Evolutionary conservation across 2,329 filamentous ascomycete genomes (phyloP).

Genomic region (Fusarium chuoi): DNA sequence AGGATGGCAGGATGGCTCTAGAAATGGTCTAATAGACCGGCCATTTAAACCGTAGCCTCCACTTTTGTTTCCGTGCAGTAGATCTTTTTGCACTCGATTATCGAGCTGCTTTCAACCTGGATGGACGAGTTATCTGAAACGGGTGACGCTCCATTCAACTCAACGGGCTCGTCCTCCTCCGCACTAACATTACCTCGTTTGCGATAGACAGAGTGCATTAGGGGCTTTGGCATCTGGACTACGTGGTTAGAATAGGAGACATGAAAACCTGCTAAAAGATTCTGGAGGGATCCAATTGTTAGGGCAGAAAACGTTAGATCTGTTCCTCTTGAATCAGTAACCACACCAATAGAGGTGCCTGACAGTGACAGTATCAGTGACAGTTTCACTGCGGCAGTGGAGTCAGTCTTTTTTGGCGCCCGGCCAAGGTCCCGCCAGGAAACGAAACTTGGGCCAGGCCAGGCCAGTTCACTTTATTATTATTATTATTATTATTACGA

Average conservation of each 20-base stretch:
- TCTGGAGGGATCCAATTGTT: background rate
- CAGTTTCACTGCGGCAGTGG: slow-evolving; percentile 26
- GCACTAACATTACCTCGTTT: background rate
- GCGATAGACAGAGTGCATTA: background rate
- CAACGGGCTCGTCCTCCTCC: slow-evolving; percentile 1
- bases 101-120: slow-evolving; percentile 1
- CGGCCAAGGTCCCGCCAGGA: slow-evolving; percentile 27
- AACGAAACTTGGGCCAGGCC: slow-evolving; percentile 42
- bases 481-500: background rate
- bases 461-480: slow-evolving; percentile 18
- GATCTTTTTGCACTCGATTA: background rate
- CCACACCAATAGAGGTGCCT: slow-evolving; percentile 1
- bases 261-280: background rate
- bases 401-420: slow-evolving; percentile 22
- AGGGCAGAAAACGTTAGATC: slow-evolving; percentile 4
- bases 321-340: slow-evolving; percentile 19
- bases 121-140: slow-evolving; percentile 10
- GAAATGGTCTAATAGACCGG: slow-evolving; percentile 19
- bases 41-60: slow-evolving; percentile 1
- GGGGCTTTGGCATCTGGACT: background rate
- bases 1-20: background rate
- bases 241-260: background rate
- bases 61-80: slow-evolving; percentile 12
- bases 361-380: slow-evolving; percentile 7
- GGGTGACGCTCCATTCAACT: background rate